A percentile compares a stretch with the other conserved stretches of the same genome.
These are phyloP conservation scores for Auxenochlorella pyrenoidosa DNA, from an alignment of 139 green algal species.

Conservation along the genomic window DNA sequence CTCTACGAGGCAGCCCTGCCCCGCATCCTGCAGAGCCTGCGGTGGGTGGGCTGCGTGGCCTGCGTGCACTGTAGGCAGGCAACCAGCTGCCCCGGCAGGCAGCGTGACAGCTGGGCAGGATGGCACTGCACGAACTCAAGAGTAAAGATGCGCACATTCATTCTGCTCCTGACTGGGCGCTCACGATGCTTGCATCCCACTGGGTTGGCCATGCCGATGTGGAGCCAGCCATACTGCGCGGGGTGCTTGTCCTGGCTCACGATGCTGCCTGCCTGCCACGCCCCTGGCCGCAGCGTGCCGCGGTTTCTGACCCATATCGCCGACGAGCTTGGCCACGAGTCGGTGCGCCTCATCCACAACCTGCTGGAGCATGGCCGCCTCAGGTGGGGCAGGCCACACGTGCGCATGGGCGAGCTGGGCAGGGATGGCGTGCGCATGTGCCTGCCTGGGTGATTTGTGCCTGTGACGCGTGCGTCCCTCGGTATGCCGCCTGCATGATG, in stretches of 20 bases:
- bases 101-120: no score
- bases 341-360: conserved; percentile 54
- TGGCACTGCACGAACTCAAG: no score
- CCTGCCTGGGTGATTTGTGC: no score
- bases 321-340: conserved; percentile 46
- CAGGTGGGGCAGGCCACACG: conserved; percentile 19
- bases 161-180: no score
- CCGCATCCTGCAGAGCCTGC: conserved; percentile 70
- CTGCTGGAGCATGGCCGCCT: conserved; percentile 73
- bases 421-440: background rate
- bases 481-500: no score
- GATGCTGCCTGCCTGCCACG: background rate
- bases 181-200: no score
- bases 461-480: no score
- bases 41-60: conserved; percentile 35
- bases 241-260: background rate
- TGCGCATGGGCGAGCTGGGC: no score
- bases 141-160: no score
- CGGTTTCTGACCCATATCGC: conserved; percentile 66
- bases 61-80: background rate
- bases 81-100: no score
- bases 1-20: conserved; percentile 65
- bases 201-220: no score
- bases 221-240: no score
- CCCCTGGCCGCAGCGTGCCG: conserved; percentile 51